Evolutionary conservation across 768 basidiomycete species (phyloP), one percentile per base, ranked within the genome.

Genomic region (Serendipita vermifera): DNA sequence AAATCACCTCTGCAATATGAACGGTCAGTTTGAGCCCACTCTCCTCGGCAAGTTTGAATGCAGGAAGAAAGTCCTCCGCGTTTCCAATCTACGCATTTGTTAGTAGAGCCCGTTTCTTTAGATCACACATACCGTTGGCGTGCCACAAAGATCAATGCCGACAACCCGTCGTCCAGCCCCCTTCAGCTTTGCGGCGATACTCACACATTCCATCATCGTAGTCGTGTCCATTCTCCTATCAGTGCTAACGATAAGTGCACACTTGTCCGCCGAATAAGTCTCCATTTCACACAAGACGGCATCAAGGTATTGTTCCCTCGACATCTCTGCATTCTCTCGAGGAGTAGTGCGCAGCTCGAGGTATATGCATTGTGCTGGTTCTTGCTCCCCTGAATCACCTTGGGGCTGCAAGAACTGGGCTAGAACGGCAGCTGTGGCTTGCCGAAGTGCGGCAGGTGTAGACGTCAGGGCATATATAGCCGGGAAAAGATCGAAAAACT

Each of bases 321-420:
- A 73, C 82, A 89, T 85, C 3, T 72, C 60, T 0, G 65, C 56
- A 0, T 80, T 85, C 64, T 64, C 69, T 39, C 81, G 75, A 0
- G 87, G 89, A 0, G 85, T 89, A 7, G 81, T 81, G n/a, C 89
- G 79, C n/a, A 91, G 75, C 64, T 91, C 89, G 32, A 92, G 72
- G 63, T 88, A 88, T 3, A 68, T 68, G 58, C 83, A 88, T 55
- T 86, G 77, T 0, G 81, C 73, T 0, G 60, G 35, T 6, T 65
- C 59, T 22, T 72, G 68, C 17, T 15, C n/a, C 33, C 31, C 26
- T 15, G 55, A 53, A 3, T 36, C 54, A 41, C 51, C 36, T 24
- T 46, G 3, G 33, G 72, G 72, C 26, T 29, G 13, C 48, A 92
- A 71, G 66, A 89, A 91, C 3, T 71, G 68, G 17, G 68, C 63